Evolutionary conservation across 208 protist genomes (phyloP).

Genomic region (Leishmania guyanensis): DNA sequence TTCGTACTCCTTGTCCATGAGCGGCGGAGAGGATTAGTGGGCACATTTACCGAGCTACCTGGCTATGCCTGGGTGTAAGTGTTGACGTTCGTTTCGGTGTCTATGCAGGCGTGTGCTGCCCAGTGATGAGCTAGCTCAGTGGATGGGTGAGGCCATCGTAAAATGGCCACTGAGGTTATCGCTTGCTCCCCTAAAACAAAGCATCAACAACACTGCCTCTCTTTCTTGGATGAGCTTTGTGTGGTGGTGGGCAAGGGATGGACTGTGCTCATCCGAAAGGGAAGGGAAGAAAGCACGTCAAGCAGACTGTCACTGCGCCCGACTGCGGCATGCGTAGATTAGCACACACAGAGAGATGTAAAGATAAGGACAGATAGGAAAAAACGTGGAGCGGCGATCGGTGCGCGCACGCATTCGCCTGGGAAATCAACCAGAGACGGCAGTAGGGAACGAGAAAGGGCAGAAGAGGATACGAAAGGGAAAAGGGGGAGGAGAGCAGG

Average conservation of each 20-base stretch:
- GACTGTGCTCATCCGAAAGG: background rate
- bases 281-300: background rate
- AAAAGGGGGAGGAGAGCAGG: background rate
- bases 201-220: background rate
- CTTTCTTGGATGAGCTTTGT: background rate
- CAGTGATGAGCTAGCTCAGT: background rate
- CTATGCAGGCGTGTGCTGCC: background rate
- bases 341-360: background rate
- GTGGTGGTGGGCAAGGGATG: background rate
- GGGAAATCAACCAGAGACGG: background rate
- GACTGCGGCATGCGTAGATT: background rate
- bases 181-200: background rate
- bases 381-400: background rate
- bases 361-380: background rate
- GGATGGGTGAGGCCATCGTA: background rate
- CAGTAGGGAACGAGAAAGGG: background rate
- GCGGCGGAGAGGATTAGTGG: conserved; percentile 8
- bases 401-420: background rate
- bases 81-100: background rate
- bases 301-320: background rate
- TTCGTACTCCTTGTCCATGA: conserved; percentile 20
- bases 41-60: background rate
- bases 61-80: background rate
- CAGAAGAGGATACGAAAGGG: background rate
- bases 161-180: background rate